These are phyloP conservation scores for Gossypium gossypioides DNA, from an alignment of 441 rosid genomes.

Conservation along the genomic window DNA sequence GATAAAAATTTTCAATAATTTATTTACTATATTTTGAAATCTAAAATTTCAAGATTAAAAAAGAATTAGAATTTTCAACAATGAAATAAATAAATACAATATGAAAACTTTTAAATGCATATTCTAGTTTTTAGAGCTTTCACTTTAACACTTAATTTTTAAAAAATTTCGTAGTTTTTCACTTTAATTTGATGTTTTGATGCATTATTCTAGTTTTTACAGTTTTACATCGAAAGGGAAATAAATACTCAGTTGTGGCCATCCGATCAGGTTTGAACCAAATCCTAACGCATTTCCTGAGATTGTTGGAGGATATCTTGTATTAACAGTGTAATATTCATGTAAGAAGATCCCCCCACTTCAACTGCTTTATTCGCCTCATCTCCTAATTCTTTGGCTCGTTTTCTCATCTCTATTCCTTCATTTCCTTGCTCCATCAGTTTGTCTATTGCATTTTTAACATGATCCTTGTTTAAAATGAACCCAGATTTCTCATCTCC, in stretches of 20 bases:
- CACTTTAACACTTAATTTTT: no score
- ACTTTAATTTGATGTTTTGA: no score
- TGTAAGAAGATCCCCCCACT: background rate
- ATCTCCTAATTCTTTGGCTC: constrained; percentile 31
- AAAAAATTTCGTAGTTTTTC: no score
- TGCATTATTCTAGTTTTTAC: no score
- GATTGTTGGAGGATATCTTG: background rate
- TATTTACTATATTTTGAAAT: no score
- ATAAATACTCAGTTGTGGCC: background rate
- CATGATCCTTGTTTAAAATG: constrained; percentile 25
- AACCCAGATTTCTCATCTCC: constrained; percentile 28
- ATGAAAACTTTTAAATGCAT: no score
- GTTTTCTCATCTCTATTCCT: constrained; percentile 29
- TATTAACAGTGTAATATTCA: background rate
- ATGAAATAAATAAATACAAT: no score
- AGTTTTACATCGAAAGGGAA: background rate
- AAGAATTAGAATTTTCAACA: no score
- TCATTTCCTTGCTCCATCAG: constrained; percentile 37
- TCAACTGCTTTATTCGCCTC: constrained; percentile 21
- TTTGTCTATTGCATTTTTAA: constrained; percentile 24
- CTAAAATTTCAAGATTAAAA: no score
- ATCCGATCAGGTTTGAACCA: background rate
- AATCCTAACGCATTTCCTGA: background rate
- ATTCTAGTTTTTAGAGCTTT: no score
- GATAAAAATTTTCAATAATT: no score